Evolutionary conservation across 2,329 filamentous ascomycete genomes (phyloP), one percentile per base, ranked within the genome.

Genomic region (Pestalotiopsis sp.): DNA sequence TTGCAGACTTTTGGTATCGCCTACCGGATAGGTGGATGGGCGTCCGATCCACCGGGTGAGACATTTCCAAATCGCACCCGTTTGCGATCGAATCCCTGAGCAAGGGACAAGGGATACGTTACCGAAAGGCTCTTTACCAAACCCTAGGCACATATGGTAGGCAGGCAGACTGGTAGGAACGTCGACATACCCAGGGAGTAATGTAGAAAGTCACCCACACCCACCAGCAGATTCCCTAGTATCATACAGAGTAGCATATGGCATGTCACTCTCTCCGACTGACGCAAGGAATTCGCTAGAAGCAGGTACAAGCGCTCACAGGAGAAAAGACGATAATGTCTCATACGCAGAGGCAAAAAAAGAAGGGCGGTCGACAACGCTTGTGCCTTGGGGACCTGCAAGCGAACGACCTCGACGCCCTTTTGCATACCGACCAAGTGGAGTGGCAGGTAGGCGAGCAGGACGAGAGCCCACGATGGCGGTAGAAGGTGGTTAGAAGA

Each of bases 401-500:
- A 25, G 62, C 62, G 62, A 62, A 60, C 17, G 17, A 27, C 14
- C 7, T 23, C 25, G 14, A 60, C 11, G n/a, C 12, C 7, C 20
- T n/a, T 36, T 14, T 17, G 23, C 20, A 65, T 65, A 40, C 62
- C 38, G 23, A 49, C 20, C 27, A 41, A 41, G 60, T 63, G 38
- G 20, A 36, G 64, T 17, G 25, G 41, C n/a, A 25, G n/a, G 56
- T 27, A 60, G 62, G 49, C 36, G 41, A 49, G 23, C 64, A 25
- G 12, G 63, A 23, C 36, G 20, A 52, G 52, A 31, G 49, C n/a
- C 38, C n/a, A 13, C n/a, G 36, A 13, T 36, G 25, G 41, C 40
- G 20, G 25, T 66, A 56, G 65, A 66, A 66, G 65, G 27, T 56
- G 56, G 56, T 41, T 66, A 56, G 65, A 66, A 66, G 52, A 60